Base-by-base conservation (phyloP, 192 early-diverging fungal species). In the Backusella tuberculispora region DNA sequence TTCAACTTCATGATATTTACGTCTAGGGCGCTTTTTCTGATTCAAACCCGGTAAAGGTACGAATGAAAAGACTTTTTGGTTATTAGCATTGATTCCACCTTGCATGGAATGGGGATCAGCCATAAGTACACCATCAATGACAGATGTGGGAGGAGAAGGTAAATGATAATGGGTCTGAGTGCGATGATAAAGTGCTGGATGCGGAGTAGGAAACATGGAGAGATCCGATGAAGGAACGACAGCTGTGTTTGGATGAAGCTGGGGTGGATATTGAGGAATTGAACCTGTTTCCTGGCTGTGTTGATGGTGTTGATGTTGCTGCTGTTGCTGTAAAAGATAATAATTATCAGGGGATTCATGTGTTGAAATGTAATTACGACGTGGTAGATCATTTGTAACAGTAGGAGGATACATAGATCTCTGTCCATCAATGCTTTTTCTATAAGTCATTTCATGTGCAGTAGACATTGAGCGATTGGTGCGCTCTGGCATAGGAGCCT, bases 1-100 rank as follows among this genome's bases (percentile, higher is more conserved):
- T 69, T 89, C 88, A 73, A 89, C 86, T 69, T 89, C 88, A 76
- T 88, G 84, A 44, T 86, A 89, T 43, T 83, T 66, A 42, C 88
- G 71, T 47, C 88, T 82, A 34, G 85, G 86, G 42, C 88, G 50
- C 66, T 89, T 89, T 68, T 89, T 87, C 19, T 82, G 78, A 69
- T 83, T 84, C 14, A 83, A 79, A 15, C 87, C 84, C 5, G 84
- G 82, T 21, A 85, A 53, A 7, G 84, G 71, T n/a, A 87, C 82
- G 56, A 84, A 85, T 5, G 82, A 84, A 70, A 82, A 85, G 15
- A 76, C 50, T 69, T 83, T 84, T n/a, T 45, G 42, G 12, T 70
- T 42, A 34, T 70, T 60, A 12, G 21, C 53, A 26, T 60, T 24
- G 53, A 60, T 60, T 24, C 53, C 53, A 12, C 19, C 53, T 12